Evolutionary conservation across 306 rosid species (phyloP), one percentile per base, ranked within the genome.

Genomic region (Benincasa hispida): DNA sequence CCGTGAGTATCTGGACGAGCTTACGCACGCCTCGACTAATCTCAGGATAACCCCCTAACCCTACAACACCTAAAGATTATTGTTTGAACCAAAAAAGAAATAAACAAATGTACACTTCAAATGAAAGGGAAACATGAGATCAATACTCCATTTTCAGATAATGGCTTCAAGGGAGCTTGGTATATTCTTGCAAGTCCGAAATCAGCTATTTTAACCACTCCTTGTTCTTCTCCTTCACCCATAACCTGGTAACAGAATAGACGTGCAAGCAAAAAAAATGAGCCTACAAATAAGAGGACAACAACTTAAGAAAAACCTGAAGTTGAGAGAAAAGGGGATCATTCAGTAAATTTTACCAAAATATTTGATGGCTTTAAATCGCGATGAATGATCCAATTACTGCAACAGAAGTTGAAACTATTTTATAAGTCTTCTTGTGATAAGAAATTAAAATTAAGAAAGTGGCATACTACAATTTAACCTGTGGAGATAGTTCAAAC

Each of bases 141-240:
- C 87, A 59, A 79, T 89, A 92, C 97, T 87, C 97, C 97, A 77
- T 92, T 92, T 59, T 89, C 93, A 68, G 61, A 85, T 79, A 93
- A 81, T 35, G 97, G 86, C 86, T 87, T 93, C 86, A 91, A 69
- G 63, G 98, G 98, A 69, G 94, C 96, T 82, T 89, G 98, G 82
- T 89, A 93, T 87, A 93, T 86, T 83, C 98, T 91, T 68, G 98
- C 98, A 84, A 93, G 98, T 82, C 98, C 98, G 85, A 93, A 93
- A 88, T 93, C 98, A 41, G 96, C 98, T 83, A 93, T 87, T 86
- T 93, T 93, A 67, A 93, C 88, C 81, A 91, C 84, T 45, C 98
- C 98, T 30, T 85, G 97, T 63, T 93, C 98, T 85, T 93, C 98
- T 56, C 77, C 93, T 2, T 93, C 98, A 21, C 98, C 98, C 97